Evolutionary conservation across 2,329 filamentous ascomycete genomes (phyloP), one percentile per base, ranked within the genome.

Genomic region (Pleomassaria siparia): DNA sequence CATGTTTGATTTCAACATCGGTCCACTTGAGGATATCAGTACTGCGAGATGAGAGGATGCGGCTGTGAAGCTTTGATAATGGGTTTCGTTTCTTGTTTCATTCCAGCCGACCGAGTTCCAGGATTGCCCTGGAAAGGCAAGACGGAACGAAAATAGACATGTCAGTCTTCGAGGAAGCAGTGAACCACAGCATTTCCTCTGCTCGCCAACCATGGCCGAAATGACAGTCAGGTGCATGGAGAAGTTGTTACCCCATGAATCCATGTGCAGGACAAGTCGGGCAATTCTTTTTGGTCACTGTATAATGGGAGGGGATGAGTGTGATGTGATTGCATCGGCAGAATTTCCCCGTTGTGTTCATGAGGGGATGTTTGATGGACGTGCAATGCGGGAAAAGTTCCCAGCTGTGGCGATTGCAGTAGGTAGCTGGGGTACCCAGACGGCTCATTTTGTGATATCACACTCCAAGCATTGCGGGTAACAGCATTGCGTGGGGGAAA

Each of bases 51-150:
- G 12, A 24, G 26, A 42, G 28, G 22, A 22, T 10, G 16, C 22
- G 10, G 13, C 20, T 12, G 24, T 35, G 33, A 35, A 28, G 40
- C 20, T 49, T 46, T 39, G 40, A 43, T 41, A 20, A 39, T n/a
- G 41, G 21, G 49, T 54, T 54, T 54, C 55, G 50, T 51, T 51
- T 47, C 42, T 35, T 29, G 55, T 53, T 58, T 54, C 50, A 47
- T 41, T 41, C 22, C 10, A 37, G 35, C 18, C 35, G 20, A 7
- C 18, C 3, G 24, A 7, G 8, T 8, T 10, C 26, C 18, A 22
- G 40, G 40, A 32, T 42, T 18, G 40, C 30, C 40, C 40, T 28
- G 32, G 44, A 22, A 39, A n/a, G n/a, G 16, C 15, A 35, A 20
- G 12, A 28, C 6, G 39, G 25, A 12, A 13, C 28, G 26, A 42